Conservation (phyloP, 169 alveolate species). For the Theileria parva region DNA sequence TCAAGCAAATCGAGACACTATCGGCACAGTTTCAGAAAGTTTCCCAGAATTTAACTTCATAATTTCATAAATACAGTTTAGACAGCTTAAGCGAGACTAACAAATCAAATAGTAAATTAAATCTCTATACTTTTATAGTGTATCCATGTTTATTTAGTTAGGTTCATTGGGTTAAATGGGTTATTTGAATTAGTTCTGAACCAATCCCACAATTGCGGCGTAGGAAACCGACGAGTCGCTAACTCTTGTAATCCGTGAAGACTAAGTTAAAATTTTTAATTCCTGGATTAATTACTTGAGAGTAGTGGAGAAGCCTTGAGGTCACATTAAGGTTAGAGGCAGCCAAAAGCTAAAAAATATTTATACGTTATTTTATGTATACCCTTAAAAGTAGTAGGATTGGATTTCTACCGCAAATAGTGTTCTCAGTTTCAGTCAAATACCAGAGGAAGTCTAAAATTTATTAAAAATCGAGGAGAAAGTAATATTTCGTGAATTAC, state of each 20-base stretch:
- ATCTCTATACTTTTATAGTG: too few species aligned
- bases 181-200: neutral
- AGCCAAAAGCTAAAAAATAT: slow-evolving; percentile 5
- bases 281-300: slow-evolving; percentile 47
- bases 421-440: slow-evolving; percentile 86
- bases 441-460: slow-evolving; percentile 79
- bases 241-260: slow-evolving; percentile 69
- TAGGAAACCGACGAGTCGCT: slow-evolving; percentile 88
- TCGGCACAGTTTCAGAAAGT: slow-evolving; percentile 45
- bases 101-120: too few species aligned
- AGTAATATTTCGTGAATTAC: too few species aligned
- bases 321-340: slow-evolving; percentile 17
- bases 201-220: slow-evolving; percentile 80
- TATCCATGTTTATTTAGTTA: too few species aligned
- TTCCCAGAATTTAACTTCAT: slow-evolving; percentile 35
- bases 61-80: neutral
- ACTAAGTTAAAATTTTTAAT: slow-evolving; percentile 34
- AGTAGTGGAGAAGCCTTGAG: slow-evolving; percentile 76
- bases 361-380: slow-evolving; percentile 11
- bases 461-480: neutral
- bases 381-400: slow-evolving; percentile 83
- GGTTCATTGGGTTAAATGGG: neutral
- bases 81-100: too few species aligned
- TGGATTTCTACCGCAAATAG: slow-evolving; percentile 95
- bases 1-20: slow-evolving; percentile 56